A percentile compares a stretch with the other conserved stretches of the same genome.
phyloP scores from a whole-genome alignment of 768 basidiomycete species.

The Daedaleopsis nitida region DNA sequence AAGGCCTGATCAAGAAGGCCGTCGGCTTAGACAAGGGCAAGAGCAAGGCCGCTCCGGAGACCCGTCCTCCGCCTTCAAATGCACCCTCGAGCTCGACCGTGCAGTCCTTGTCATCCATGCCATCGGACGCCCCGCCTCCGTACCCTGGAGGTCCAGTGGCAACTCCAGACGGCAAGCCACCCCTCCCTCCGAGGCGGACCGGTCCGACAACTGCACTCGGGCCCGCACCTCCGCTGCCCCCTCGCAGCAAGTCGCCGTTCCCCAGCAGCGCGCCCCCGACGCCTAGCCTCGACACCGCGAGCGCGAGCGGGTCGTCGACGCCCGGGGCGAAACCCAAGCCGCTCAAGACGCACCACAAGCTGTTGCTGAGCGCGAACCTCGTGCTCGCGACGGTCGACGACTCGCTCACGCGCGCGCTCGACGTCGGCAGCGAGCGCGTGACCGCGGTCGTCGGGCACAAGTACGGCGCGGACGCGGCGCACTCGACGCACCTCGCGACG shows the following conservation, averaged over 20 bases:
- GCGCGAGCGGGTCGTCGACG: not conserved
- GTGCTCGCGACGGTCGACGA: conserved; percentile 66
- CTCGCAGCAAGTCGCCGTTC: conserved; percentile 14
- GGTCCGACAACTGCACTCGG: not conserved
- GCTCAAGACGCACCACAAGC: conserved; percentile 41
- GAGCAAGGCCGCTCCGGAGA: not conserved
- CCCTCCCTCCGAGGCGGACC: conserved; percentile 6
- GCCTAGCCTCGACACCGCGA: not conserved
- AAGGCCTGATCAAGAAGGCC: conserved; percentile 58
- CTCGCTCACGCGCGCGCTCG: conserved; percentile 53
- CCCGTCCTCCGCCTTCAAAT: not conserved
- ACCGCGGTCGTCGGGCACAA: conserved; percentile 50
- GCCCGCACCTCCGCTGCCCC: conserved; percentile 11
- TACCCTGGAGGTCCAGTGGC: not conserved
- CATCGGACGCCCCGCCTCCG: not conserved
- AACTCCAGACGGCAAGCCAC: conserved; percentile 4
- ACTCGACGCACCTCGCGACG: conserved; percentile 58
- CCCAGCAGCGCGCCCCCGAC: not conserved
- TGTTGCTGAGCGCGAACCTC: conserved; percentile 66
- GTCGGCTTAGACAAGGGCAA: conserved; percentile 38
- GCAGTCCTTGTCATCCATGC: not conserved
- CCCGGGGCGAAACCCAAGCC: not conserved
- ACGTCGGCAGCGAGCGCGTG: conserved; percentile 49
- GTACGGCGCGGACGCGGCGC: conserved; percentile 66
- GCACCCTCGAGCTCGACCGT: not conserved